phyloP scores from a whole-genome alignment of 106 monocot genomes.

The Cymbidium sinense region DNA sequence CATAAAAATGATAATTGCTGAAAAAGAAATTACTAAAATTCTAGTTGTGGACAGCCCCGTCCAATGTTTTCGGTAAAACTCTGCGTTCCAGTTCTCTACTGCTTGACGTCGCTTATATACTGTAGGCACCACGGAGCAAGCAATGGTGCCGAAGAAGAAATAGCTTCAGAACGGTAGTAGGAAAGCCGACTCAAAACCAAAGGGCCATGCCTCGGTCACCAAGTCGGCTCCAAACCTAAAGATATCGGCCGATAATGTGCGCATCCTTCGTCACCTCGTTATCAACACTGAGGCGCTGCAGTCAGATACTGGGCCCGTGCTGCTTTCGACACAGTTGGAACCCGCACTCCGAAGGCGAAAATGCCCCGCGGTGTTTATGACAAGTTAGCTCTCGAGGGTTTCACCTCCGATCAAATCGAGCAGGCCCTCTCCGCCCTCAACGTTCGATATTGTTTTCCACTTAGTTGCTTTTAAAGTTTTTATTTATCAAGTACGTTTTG shows the following conservation, averaged over 20 bases:
- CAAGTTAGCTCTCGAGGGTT: slow-evolving; percentile 85
- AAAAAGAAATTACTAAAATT: too few relatives aligned
- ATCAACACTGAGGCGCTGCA: slow-evolving; percentile 57
- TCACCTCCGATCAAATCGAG: slow-evolving; percentile 77
- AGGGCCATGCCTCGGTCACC: slow-evolving; percentile 21
- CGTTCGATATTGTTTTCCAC: slow-evolving; percentile 11
- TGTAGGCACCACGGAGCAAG: background rate
- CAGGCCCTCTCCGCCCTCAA: slow-evolving; percentile 67
- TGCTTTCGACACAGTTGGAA: slow-evolving; percentile 11
- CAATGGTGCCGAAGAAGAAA: slow-evolving; percentile 90
- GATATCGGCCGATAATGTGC: slow-evolving; percentile 94
- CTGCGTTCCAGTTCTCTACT: too few relatives aligned
- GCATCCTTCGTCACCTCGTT: slow-evolving; percentile 79
- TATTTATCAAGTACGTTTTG: background rate
- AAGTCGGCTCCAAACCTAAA: slow-evolving; percentile 77
- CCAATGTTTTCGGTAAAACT: too few relatives aligned
- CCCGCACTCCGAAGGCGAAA: slow-evolving; percentile 64
- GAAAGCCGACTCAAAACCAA: slow-evolving; percentile 26
- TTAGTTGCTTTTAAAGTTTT: background rate
- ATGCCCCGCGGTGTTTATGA: slow-evolving; percentile 69
- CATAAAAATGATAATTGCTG: too few relatives aligned
- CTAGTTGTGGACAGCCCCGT: too few relatives aligned
- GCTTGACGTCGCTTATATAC: too few relatives aligned
- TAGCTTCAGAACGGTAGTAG: slow-evolving; percentile 22
- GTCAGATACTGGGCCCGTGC: slow-evolving; percentile 11